Conservation (phyloP, 2,329 filamentous ascomycete species). For the Colletotrichum musae region DNA sequence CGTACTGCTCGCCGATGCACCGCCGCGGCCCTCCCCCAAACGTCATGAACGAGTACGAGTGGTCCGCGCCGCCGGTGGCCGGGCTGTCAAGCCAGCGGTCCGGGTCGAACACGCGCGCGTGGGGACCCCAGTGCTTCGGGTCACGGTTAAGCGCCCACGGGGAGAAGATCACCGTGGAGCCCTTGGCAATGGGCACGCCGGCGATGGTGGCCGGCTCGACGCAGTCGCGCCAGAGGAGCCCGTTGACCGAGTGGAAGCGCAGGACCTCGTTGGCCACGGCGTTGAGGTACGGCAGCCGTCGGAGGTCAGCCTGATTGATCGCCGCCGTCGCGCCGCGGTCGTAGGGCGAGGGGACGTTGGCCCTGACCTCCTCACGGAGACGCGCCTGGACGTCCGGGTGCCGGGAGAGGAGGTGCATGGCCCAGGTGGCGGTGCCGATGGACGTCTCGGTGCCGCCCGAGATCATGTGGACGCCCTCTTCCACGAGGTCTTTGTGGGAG, state of each 20-base stretch:
- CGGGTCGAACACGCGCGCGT: slow-evolving; percentile 56
- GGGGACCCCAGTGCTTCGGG: slow-evolving; percentile 55
- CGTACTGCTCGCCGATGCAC: slow-evolving; percentile 50
- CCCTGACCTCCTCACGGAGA: slow-evolving; percentile 56
- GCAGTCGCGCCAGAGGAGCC: slow-evolving; percentile 2
- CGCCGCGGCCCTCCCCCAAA: slow-evolving; percentile 49
- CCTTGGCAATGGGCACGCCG: slow-evolving; percentile 54
- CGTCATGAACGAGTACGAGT: slow-evolving; percentile 52
- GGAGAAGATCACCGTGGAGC: slow-evolving; percentile 58
- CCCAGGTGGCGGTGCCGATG: slow-evolving; percentile 59
- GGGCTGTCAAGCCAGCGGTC: slow-evolving; percentile 55
- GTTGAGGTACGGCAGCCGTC: slow-evolving; percentile 59
- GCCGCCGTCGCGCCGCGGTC: background rate
- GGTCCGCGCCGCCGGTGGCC: slow-evolving; percentile 51
- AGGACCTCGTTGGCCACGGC: slow-evolving; percentile 62
- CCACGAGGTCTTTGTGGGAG: slow-evolving; percentile 48
- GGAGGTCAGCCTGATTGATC: slow-evolving; percentile 51
- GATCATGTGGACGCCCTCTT: slow-evolving; percentile 57
- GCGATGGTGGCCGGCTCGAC: slow-evolving; percentile 50
- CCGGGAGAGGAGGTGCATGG: slow-evolving; percentile 56
- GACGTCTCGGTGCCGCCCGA: slow-evolving; percentile 60
- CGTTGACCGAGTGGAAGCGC: slow-evolving; percentile 54
- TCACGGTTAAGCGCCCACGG: slow-evolving; percentile 58
- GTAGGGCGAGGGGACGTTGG: slow-evolving; percentile 46
- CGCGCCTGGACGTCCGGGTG: slow-evolving; percentile 55